Evolutionary conservation across 2,329 filamentous ascomycete genomes (phyloP).

Genomic region (Fusarium sp.): DNA sequence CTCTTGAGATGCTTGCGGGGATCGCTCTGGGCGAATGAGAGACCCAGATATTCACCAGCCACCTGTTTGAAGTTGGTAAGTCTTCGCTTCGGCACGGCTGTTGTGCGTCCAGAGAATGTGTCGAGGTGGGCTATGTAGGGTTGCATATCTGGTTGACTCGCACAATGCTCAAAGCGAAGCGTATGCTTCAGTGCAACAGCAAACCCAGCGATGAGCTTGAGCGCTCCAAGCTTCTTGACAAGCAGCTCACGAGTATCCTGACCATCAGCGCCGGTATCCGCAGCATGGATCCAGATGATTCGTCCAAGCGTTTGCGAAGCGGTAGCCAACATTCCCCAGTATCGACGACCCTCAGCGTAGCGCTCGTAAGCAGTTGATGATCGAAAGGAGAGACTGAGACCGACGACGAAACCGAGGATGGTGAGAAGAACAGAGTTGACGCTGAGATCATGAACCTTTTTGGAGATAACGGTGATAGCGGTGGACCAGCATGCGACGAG

Average conservation of each 20-base stretch:
- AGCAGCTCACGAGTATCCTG: constrained; percentile 70
- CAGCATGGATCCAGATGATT: constrained; percentile 84
- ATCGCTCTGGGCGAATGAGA: constrained; percentile 80
- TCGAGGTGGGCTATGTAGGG: constrained; percentile 76
- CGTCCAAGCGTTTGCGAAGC: constrained; percentile 76
- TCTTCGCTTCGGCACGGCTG: constrained; percentile 53
- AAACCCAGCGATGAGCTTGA: constrained; percentile 82
- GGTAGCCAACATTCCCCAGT: constrained; percentile 67
- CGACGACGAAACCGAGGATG: constrained; percentile 82
- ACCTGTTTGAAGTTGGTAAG: constrained; percentile 63
- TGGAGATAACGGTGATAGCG: constrained; percentile 66
- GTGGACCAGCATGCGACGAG: constrained; percentile 73
- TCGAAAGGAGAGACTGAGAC: constrained; percentile 78
- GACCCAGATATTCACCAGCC: constrained; percentile 76
- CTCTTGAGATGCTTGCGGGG: constrained; percentile 80
- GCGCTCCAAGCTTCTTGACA: constrained; percentile 74
- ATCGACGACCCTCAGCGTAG: constrained; percentile 70
- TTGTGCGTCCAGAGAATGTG: constrained; percentile 68
- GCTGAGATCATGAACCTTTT: constrained; percentile 52
- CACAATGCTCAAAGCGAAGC: constrained; percentile 84
- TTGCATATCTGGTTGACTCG: constrained; percentile 76
- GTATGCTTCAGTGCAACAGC: constrained; percentile 81
- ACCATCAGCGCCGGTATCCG: constrained; percentile 59
- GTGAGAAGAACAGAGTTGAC: constrained; percentile 67
- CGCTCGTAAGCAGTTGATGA: constrained; percentile 81